Conservation (phyloP, 352 stramenopile genomes). For the Pythium oligandrum region DNA sequence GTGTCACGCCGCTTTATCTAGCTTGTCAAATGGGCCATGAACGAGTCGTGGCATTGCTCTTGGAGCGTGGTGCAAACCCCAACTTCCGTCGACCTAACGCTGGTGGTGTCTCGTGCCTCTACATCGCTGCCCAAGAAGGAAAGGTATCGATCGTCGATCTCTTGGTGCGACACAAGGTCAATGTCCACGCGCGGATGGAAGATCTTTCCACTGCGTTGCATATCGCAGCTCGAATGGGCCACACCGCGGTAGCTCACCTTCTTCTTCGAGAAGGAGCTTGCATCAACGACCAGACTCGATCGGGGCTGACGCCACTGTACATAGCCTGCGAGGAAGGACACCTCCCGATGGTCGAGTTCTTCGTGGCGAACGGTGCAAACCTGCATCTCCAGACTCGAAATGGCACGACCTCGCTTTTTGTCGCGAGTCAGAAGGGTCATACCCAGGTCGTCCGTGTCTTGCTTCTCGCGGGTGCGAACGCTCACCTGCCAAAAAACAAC, state of each 20-base stretch:
- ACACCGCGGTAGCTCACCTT: slow-evolving; percentile 41
- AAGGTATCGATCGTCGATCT: slow-evolving; percentile 56
- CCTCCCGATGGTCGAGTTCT: slow-evolving; percentile 45
- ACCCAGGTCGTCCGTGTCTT: slow-evolving; percentile 46
- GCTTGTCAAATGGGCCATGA: slow-evolving; percentile 82
- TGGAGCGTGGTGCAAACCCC: slow-evolving; percentile 49
- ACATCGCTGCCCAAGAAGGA: slow-evolving; percentile 81
- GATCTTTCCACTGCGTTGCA: slow-evolving; percentile 75
- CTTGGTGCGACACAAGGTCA: slow-evolving; percentile 39
- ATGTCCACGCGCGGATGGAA: slow-evolving; percentile 66
- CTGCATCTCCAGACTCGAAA: slow-evolving; percentile 41
- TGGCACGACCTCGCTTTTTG: slow-evolving; percentile 70
- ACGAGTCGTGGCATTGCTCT: slow-evolving; percentile 48
- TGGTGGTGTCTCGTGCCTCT: slow-evolving; percentile 73
- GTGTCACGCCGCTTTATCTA: slow-evolving; percentile 76
- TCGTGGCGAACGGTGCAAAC: slow-evolving; percentile 33
- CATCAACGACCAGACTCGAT: slow-evolving; percentile 73
- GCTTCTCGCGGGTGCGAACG: slow-evolving; percentile 45
- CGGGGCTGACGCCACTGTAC: slow-evolving; percentile 71
- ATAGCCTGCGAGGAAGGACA: slow-evolving; percentile 86
- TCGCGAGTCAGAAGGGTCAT: slow-evolving; percentile 71
- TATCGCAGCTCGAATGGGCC: slow-evolving; percentile 79
- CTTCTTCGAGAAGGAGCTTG: slow-evolving; percentile 47
- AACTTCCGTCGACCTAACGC: slow-evolving; percentile 48
- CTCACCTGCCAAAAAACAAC: slow-evolving; percentile 61